Percentiles rank a stretch among this genome's conserved stretches.
These are phyloP conservation scores for Mallotus japonicus DNA, from an alignment of 441 rosid genomes.

Conservation along the genomic window DNA sequence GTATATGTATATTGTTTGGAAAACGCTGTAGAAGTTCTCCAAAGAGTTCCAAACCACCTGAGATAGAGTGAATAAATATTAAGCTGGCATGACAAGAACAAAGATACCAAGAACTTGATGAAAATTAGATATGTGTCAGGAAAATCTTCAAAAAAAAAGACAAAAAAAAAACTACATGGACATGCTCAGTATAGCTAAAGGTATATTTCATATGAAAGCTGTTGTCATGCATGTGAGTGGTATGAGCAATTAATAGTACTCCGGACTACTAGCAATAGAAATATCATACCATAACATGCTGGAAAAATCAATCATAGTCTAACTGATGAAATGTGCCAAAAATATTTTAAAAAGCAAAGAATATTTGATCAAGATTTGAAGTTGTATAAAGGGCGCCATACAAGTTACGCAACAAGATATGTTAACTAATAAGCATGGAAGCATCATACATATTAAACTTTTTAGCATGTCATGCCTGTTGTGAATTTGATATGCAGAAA, in stretches of 20 bases:
- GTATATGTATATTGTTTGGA: slow-evolving; percentile 76
- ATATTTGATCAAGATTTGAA: background rate
- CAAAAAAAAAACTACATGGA: background rate
- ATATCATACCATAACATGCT: background rate
- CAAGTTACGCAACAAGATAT: background rate
- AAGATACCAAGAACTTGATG: background rate
- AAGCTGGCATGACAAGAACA: slow-evolving; percentile 17
- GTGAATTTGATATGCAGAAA: background rate
- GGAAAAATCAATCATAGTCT: background rate
- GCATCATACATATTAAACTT: background rate
- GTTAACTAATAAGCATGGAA: background rate
- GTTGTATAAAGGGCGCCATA: background rate
- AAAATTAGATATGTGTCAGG: background rate
- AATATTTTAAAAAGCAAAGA: background rate
- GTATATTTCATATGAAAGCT: background rate
- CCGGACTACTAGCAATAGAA: background rate
- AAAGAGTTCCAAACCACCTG: slow-evolving; percentile 92
- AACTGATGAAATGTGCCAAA: background rate
- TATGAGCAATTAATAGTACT: background rate
- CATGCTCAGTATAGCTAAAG: background rate
- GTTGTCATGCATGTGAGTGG: background rate
- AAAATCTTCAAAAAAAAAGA: background rate
- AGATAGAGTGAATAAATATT: slow-evolving; percentile 7
- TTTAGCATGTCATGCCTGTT: background rate
- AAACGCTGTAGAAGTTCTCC: slow-evolving; percentile 81